Evolutionary conservation across 352 stramenopile species (phyloP), one percentile per base, ranked within the genome.

Genomic region (Aphanomyces euteiches): DNA sequence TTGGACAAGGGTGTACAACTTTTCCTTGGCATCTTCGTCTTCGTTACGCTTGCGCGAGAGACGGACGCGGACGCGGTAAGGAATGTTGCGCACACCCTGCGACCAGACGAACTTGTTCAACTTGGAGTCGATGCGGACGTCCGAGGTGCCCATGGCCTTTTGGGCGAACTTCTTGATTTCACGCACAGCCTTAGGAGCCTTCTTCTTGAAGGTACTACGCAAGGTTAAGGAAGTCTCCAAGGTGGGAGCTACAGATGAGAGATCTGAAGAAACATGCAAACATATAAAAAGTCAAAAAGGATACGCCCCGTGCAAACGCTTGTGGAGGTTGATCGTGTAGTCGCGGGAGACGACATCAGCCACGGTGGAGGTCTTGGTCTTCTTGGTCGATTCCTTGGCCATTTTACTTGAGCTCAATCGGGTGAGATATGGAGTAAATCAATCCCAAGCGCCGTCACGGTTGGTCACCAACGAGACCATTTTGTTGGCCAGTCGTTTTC

Each of bases 281-380:
- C 59, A 73, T 78, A 74, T 78, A 76, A 79, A 64, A 21, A 21
- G 39, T 64, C 38, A 81, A 85, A 90, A 90, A 90, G 81, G 81
- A 90, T 93, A 93, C 84, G 80, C 83, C 87, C 83, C 80, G 80
- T 98, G 93, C 69, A 98, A 88, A 78, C 92, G 81, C 90, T 99
- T 99, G 85, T 98, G 94, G 70, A 99, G 90, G 83, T 99, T 97
- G 85, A 99, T 98, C 64, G 97, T 99, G 90, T 98, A 98, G 84
- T 99, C 97, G 78, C 96, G 93, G 70, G 91, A 97, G 66, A 99
- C 87, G 64, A 98, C 90, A 83, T 98, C 96, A 68, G 92, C 84
- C 13, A 65, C 64, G 38, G 41, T 54, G 12, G 64, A 53, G 40
- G 53, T 71, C n/a, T 45, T 71, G 72, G 81, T 84, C 75, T 85